These are phyloP conservation scores for Colletotrichum paranaense DNA, from an alignment of 2,329 filamentous ascomycete genomes.

Conservation along the genomic window DNA sequence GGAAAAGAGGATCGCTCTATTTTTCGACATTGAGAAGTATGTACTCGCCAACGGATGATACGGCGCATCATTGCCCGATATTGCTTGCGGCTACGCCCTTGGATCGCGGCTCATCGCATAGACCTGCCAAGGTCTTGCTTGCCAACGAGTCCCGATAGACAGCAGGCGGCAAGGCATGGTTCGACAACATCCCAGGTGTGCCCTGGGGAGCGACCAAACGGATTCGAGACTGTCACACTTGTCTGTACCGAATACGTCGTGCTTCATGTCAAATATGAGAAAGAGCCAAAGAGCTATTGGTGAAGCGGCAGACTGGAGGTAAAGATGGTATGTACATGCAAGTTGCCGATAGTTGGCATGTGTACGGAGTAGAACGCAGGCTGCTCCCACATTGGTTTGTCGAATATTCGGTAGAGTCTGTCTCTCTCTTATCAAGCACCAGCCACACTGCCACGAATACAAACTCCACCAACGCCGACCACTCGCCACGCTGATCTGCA, in stretches of 20 bases:
- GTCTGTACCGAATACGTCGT: background rate
- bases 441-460: conserved; percentile 32
- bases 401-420: background rate
- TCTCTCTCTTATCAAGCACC: background rate
- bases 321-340: conserved; percentile 5
- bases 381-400: background rate
- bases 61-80: conserved; percentile 3
- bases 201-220: background rate
- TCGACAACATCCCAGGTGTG: conserved; percentile 7
- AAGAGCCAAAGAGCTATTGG: background rate
- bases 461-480: background rate
- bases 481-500: background rate
- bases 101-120: background rate
- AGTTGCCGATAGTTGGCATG: conserved; percentile 1
- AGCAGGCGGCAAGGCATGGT: conserved; percentile 9
- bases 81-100: background rate
- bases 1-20: background rate
- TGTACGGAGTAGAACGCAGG: background rate
- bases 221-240: background rate
- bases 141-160: background rate
- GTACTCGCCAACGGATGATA: conserved; percentile 8
- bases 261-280: background rate
- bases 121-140: conserved; percentile 4
- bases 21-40: background rate
- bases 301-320: background rate